Evolutionary conservation across 176 grass and related monocot genomes (phyloP).

Genomic region (Hsuehochloa calcarea): DNA sequence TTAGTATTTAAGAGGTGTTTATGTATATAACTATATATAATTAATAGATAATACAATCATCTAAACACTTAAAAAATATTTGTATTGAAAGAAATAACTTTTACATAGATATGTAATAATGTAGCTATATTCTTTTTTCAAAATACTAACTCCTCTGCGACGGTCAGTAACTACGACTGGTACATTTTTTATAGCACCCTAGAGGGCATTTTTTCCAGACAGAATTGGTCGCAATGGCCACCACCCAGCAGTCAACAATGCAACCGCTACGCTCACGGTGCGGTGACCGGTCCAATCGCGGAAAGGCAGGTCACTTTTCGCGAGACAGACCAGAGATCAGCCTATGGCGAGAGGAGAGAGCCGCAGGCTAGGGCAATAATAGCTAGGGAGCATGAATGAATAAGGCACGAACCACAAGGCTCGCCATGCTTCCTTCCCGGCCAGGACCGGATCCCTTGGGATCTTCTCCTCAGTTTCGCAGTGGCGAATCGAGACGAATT

Average conservation of each 20-base stretch:
- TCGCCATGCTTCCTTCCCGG: neutral
- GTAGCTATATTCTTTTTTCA: no score
- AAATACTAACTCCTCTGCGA: no score
- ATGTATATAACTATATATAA: no score
- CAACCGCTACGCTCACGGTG: neutral
- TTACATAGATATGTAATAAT: no score
- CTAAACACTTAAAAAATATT: no score
- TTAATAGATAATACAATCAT: no score
- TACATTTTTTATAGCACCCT: neutral
- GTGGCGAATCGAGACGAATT: neutral
- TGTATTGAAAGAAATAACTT: no score
- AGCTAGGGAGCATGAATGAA: neutral
- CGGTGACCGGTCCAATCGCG: slow-evolving; percentile 20
- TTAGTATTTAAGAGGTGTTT: no score
- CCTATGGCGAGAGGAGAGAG: neutral
- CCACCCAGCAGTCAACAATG: neutral
- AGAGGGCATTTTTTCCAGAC: neutral
- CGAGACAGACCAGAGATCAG: neutral
- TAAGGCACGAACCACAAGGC: neutral
- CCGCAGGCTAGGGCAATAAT: neutral
- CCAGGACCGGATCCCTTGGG: neutral
- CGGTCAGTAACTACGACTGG: neutral
- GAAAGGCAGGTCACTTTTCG: slow-evolving; percentile 14
- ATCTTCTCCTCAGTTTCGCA: neutral
- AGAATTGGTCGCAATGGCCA: neutral